Evolutionary conservation across 179 eudicot genomes (phyloP).

Genomic region (Beta macrorhiza): DNA sequence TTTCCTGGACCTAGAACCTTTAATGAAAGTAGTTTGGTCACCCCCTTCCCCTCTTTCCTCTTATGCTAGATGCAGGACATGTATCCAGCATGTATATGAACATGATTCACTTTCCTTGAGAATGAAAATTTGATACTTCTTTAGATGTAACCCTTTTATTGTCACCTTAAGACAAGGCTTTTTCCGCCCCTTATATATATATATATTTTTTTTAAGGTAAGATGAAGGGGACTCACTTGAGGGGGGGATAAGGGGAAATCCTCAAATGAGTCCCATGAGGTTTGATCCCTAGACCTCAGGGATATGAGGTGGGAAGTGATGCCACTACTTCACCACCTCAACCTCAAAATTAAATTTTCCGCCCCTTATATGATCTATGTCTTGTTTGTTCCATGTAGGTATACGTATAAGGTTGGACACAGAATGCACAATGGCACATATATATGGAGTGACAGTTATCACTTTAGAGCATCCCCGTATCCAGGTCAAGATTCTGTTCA

Average conservation of each 20-base stretch:
- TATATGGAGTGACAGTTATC: constrained; percentile 59
- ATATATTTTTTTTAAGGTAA: too few relatives aligned
- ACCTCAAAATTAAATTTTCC: too few relatives aligned
- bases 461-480: constrained; percentile 78
- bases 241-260: too few relatives aligned
- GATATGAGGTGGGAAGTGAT: too few relatives aligned
- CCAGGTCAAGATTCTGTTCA: constrained; percentile 86
- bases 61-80: not conserved
- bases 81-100: not conserved
- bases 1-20: not conserved
- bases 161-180: not conserved
- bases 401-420: constrained; percentile 69
- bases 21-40: not conserved
- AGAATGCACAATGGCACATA: constrained; percentile 49
- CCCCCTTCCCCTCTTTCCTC: not conserved
- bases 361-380: not conserved
- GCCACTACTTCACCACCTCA: too few relatives aligned
- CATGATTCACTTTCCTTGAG: not conserved
- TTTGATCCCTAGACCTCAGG: too few relatives aligned
- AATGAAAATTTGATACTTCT: not conserved
- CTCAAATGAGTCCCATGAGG: too few relatives aligned
- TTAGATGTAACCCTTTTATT: not conserved
- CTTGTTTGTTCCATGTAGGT: constrained; percentile 41
- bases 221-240: too few relatives aligned
- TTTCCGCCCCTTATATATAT: not conserved